Evolutionary conservation across 139 green algal species (phyloP).

Genomic region (Ettlia oleoabundans): DNA sequence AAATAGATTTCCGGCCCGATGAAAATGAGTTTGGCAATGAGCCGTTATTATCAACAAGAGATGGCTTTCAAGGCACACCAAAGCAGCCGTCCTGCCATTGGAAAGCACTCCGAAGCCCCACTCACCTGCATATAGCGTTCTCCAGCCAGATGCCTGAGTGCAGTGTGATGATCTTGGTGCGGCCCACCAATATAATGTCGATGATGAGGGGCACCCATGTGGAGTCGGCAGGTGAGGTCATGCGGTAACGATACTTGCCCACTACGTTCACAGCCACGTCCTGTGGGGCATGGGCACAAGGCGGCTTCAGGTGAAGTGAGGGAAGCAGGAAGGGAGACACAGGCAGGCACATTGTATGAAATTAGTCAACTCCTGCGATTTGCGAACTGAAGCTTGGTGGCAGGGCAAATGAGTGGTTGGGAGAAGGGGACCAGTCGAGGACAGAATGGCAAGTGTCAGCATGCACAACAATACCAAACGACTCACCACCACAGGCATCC

Average conservation of each 20-base stretch:
- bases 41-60: no score
- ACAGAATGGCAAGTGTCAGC: no score
- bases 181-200: constrained; percentile 78
- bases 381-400: no score
- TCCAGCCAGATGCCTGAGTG: constrained; percentile 75
- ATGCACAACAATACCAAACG: not conserved
- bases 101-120: not conserved
- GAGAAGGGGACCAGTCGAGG: not conserved
- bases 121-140: constrained; percentile 66
- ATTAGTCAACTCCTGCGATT: no score
- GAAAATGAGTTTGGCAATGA: no score
- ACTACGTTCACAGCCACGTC: constrained; percentile 81
- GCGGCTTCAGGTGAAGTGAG: not conserved
- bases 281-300: constrained; percentile 13
- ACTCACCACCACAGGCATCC: constrained; percentile 77
- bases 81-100: no score
- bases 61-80: no score
- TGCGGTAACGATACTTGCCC: constrained; percentile 89
- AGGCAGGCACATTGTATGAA: no score
- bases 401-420: no score
- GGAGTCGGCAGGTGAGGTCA: constrained; percentile 67
- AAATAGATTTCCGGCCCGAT: no score
- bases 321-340: not conserved
- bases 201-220: constrained; percentile 72
- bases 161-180: constrained; percentile 83